These are phyloP conservation scores for Ophiostoma ips DNA, from an alignment of 2,329 filamentous ascomycete genomes.

Conservation along the genomic window DNA sequence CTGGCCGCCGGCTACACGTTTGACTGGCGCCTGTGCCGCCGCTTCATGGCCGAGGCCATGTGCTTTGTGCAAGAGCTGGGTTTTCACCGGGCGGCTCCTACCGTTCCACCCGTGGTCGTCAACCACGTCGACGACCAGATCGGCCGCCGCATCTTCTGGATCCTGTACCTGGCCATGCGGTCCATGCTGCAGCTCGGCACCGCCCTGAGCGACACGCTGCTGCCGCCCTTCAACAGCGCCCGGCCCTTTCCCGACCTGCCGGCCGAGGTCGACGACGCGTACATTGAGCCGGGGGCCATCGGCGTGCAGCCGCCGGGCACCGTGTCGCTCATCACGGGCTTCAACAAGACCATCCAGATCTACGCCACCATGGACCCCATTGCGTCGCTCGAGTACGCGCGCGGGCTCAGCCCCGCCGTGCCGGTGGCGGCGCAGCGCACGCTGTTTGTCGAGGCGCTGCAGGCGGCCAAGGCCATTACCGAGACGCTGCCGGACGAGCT, in stretches of 20 bases:
- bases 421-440: conserved; percentile 67
- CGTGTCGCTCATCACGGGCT: conserved; percentile 61
- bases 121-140: conserved; percentile 62
- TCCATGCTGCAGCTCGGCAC: conserved; percentile 67
- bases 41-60: conserved; percentile 61
- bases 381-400: conserved; percentile 67
- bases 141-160: conserved; percentile 72
- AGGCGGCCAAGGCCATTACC: conserved; percentile 54
- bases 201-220: conserved; percentile 55
- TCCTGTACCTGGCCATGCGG: conserved; percentile 59
- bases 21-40: conserved; percentile 50
- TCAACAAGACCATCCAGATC: conserved; percentile 65
- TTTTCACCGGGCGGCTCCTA: conserved; percentile 35
- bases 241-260: conserved; percentile 64
- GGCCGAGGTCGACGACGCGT: conserved; percentile 71
- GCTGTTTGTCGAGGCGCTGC: conserved; percentile 56
- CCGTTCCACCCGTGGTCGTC: conserved; percentile 15
- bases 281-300: conserved; percentile 57
- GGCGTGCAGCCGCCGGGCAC: conserved; percentile 53
- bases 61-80: conserved; percentile 55
- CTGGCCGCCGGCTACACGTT: conserved; percentile 54
- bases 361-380: conserved; percentile 70
- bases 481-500: conserved; percentile 56
- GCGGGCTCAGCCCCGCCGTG: conserved; percentile 60
- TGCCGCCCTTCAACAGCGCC: conserved; percentile 61